These are phyloP conservation scores for Globisporangium splendens DNA, from an alignment of 352 stramenopile species.

Conservation along the genomic window DNA sequence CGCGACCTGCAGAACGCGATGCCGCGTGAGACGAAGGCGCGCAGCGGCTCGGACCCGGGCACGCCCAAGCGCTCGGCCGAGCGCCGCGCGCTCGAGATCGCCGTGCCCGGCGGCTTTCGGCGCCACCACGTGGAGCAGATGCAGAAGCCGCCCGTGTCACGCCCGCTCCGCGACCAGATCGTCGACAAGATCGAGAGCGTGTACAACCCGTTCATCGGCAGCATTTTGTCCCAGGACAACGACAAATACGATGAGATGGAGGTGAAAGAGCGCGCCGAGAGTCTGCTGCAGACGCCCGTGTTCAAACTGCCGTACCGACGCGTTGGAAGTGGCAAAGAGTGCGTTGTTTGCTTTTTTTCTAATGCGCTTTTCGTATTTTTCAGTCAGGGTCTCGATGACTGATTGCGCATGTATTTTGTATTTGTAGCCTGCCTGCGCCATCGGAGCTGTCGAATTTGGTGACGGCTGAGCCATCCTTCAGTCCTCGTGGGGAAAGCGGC, in stretches of 20 bases:
- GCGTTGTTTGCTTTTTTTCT: too few species aligned
- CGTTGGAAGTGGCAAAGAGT: slow-evolving; percentile 3
- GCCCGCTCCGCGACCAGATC: slow-evolving; percentile 63
- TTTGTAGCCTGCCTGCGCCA: slow-evolving; percentile 20
- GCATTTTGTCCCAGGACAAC: slow-evolving; percentile 79
- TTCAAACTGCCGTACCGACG: slow-evolving; percentile 29
- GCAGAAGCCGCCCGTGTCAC: slow-evolving; percentile 33
- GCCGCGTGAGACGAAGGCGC: slow-evolving; percentile 24
- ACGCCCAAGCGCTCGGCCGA: slow-evolving; percentile 17
- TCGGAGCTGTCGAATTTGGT: slow-evolving; percentile 35
- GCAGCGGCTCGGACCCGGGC: slow-evolving; percentile 55
- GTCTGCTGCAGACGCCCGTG: slow-evolving; percentile 64
- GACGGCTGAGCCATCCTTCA: slow-evolving; percentile 18
- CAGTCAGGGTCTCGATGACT: not conserved
- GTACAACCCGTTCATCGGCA: slow-evolving; percentile 83
- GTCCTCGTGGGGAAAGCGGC: slow-evolving; percentile 26
- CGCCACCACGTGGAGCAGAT: slow-evolving; percentile 58
- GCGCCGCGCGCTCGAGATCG: slow-evolving; percentile 48
- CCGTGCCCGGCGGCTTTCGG: slow-evolving; percentile 65
- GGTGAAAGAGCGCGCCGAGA: slow-evolving; percentile 58
- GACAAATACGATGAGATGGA: slow-evolving; percentile 75
- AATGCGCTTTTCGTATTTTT: too few species aligned
- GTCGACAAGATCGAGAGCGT: slow-evolving; percentile 67
- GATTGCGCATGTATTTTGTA: not conserved
- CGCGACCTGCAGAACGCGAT: slow-evolving; percentile 51